A percentile compares a stretch with the other conserved stretches of the same genome.
Conservation (phyloP, 2,329 filamentous ascomycete species). For the Colletotrichum limetticola region DNA sequence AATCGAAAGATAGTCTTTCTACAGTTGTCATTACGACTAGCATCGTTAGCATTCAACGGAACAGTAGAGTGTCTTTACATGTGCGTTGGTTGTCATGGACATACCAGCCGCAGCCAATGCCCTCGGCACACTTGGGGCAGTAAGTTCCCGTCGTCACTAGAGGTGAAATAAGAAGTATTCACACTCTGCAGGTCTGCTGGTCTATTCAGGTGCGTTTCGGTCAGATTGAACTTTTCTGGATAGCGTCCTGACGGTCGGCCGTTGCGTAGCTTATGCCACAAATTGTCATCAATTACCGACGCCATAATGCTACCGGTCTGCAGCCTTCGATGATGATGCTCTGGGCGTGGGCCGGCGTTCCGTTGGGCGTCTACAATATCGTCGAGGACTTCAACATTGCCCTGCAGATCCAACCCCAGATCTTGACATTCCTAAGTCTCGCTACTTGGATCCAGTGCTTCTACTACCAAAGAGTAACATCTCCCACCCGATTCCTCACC, state of each 20-base stretch:
- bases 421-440: conserved; percentile 54
- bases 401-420: conserved; percentile 54
- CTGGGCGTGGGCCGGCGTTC: conserved; percentile 75
- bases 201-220: conserved; percentile 64
- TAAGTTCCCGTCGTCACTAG: conserved; percentile 42
- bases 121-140: conserved; percentile 68
- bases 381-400: conserved; percentile 54
- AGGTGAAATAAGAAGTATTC: conserved; percentile 21
- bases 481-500: conserved; percentile 20
- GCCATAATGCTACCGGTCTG: conserved; percentile 73
- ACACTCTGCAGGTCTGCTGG: conserved; percentile 64
- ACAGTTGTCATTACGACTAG: too few relatives aligned
- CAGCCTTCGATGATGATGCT: conserved; percentile 79
- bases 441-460: conserved; percentile 56
- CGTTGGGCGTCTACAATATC: conserved; percentile 66
- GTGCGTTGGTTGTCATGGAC: conserved; percentile 54
- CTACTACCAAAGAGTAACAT: conserved; percentile 52
- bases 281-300: conserved; percentile 74
- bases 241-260: not conserved
- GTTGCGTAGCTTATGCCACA: conserved; percentile 70
- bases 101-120: conserved; percentile 65
- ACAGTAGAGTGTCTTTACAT: too few relatives aligned
- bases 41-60: too few relatives aligned
- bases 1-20: too few relatives aligned
- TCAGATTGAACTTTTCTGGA: not conserved